Percentiles rank a stretch among this genome's conserved stretches.
Conservation (phyloP, 2,329 filamentous ascomycete genomes). For the Alternaria infectoria region DNA sequence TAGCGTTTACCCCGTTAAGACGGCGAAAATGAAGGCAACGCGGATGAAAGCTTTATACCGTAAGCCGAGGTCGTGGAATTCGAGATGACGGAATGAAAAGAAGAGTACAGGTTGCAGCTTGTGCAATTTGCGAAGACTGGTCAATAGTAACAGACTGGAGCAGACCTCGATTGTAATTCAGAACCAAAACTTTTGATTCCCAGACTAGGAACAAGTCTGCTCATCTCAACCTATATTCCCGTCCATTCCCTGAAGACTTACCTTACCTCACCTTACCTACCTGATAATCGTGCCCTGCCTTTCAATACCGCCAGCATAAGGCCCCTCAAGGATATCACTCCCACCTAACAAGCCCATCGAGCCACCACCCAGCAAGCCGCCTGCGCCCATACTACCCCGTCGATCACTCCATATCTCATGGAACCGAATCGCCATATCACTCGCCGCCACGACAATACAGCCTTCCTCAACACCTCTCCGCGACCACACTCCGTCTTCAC, state of each 20-base stretch:
- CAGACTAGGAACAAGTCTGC: not conserved
- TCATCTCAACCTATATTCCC: not conserved
- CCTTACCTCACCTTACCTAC: constrained; percentile 19
- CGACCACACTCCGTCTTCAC: constrained; percentile 62
- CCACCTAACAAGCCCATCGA: constrained; percentile 67
- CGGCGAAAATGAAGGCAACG: not conserved
- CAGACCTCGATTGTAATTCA: not conserved
- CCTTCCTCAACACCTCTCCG: constrained; percentile 70
- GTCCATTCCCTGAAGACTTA: not conserved
- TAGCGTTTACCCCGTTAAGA: not conserved
- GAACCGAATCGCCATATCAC: constrained; percentile 91
- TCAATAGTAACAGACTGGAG: not conserved
- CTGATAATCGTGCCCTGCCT: constrained; percentile 62
- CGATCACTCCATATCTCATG: constrained; percentile 89
- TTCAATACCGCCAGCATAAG: constrained; percentile 73
- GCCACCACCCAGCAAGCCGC: constrained; percentile 54
- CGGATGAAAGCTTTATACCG: not conserved
- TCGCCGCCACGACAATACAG: constrained; percentile 89
- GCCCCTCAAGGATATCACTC: constrained; percentile 81
- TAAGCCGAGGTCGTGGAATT: not conserved
- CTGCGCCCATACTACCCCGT: constrained; percentile 51
- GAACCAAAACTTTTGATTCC: not conserved
- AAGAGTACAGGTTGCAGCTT: not conserved
- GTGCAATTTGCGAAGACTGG: not conserved
- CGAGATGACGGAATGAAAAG: not conserved